These are phyloP conservation scores for Evansstolkia leycettana DNA, from an alignment of 495 filamentous ascomycete species.

Conservation along the genomic window DNA sequence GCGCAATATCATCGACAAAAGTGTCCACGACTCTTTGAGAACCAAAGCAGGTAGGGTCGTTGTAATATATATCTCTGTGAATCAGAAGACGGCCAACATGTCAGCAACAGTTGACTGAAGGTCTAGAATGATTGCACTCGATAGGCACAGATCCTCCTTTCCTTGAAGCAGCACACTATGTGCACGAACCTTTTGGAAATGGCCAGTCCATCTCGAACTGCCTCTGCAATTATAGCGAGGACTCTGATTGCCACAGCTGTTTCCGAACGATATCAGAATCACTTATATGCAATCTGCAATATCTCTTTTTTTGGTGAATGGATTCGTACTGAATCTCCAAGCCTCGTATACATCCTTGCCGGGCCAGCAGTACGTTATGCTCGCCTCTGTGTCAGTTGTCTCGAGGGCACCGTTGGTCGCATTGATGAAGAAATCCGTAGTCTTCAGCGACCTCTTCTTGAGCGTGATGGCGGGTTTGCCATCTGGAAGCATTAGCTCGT, in stretches of 20 bases:
- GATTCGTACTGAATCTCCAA: slow-evolving; percentile 52
- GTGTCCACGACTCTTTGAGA: slow-evolving; percentile 63
- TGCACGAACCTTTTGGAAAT: slow-evolving; percentile 63
- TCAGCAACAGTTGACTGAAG: too few relatives aligned
- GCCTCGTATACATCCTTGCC: slow-evolving; percentile 46
- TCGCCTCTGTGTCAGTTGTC: slow-evolving; percentile 4
- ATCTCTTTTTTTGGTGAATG: background rate
- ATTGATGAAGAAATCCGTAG: slow-evolving; percentile 15
- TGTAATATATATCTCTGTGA: slow-evolving; percentile 80
- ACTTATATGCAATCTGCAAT: background rate
- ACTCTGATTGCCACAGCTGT: slow-evolving; percentile 54
- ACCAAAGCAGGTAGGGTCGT: slow-evolving; percentile 65
- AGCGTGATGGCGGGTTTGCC: slow-evolving; percentile 20
- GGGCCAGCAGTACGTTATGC: slow-evolving; percentile 39
- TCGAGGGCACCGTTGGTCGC: slow-evolving; percentile 18
- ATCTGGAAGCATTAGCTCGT: slow-evolving; percentile 15
- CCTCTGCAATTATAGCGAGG: slow-evolving; percentile 57
- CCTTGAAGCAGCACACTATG: too few relatives aligned
- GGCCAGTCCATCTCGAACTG: slow-evolving; percentile 45
- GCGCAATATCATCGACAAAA: slow-evolving; percentile 75
- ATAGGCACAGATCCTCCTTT: too few relatives aligned
- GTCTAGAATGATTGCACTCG: too few relatives aligned
- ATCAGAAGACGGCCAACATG: too few relatives aligned
- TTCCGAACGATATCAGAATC: too few relatives aligned
- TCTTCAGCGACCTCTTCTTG: slow-evolving; percentile 12